These are phyloP conservation scores for Canavalia gladiata DNA, from an alignment of 306 rosid genomes.

Conservation along the genomic window DNA sequence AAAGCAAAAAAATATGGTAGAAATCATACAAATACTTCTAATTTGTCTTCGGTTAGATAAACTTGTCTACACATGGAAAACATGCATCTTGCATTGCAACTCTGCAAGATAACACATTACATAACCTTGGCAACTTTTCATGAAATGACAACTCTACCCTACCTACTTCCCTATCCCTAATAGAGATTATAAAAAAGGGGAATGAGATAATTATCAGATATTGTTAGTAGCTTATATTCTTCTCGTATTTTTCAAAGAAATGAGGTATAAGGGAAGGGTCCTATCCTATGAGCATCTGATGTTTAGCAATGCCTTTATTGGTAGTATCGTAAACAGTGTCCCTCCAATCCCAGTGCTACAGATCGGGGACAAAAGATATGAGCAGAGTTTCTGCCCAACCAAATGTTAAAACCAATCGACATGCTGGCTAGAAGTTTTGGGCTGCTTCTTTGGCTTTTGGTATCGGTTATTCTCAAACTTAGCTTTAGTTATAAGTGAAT, in stretches of 20 bases:
- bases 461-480: conserved; percentile 85
- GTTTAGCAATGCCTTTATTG: conserved; percentile 12
- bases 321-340: conserved; percentile 15
- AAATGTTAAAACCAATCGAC: conserved; percentile 78
- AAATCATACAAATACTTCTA: background rate
- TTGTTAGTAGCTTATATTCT: background rate
- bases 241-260: conserved; percentile 16
- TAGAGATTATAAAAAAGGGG: background rate
- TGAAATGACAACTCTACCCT: background rate
- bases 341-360: conserved; percentile 18
- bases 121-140: conserved; percentile 6
- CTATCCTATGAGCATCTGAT: conserved; percentile 7
- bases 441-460: conserved; percentile 79
- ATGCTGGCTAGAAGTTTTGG: conserved; percentile 73
- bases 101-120: background rate
- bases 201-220: background rate
- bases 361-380: conserved; percentile 6
- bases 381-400: conserved; percentile 9
- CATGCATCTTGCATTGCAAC: conserved; percentile 24
- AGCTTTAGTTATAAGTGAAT: conserved; percentile 83
- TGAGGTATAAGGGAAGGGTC: conserved; percentile 14
- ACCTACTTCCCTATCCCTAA: background rate
- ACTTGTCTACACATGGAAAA: background rate
- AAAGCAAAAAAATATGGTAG: background rate
- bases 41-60: background rate